Conservation (phyloP, 345 rosid genomes). For the Anacardium occidentale region DNA sequence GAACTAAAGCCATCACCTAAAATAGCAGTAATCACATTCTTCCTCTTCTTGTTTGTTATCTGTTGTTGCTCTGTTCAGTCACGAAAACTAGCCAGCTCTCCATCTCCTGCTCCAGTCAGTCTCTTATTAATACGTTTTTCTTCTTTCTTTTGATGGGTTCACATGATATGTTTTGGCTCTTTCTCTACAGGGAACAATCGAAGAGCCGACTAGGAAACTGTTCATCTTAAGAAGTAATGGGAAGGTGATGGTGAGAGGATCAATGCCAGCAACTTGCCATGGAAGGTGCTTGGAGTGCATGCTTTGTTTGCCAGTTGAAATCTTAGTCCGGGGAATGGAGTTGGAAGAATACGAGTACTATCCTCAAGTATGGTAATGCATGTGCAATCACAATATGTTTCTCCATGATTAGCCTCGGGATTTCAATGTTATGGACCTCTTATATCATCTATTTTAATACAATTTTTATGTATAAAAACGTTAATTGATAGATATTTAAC, state of each 20-base stretch:
- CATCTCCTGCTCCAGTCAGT: no score
- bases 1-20: no score
- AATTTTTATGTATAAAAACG: no score
- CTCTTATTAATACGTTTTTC: no score
- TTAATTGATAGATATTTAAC: no score
- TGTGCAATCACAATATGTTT: slow-evolving; percentile 4
- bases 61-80: no score
- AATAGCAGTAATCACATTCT: no score
- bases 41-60: no score
- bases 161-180: no score
- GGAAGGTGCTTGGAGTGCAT: slow-evolving; percentile 19
- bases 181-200: neutral
- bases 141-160: no score
- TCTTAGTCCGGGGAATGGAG: slow-evolving; percentile 17
- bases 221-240: neutral
- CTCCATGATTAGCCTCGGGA: slow-evolving; percentile 9
- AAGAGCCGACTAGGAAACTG: neutral
- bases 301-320: slow-evolving; percentile 19
- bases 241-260: slow-evolving; percentile 8
- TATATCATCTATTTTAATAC: no score
- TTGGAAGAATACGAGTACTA: slow-evolving; percentile 10
- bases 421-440: neutral
- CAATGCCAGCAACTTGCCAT: slow-evolving; percentile 15
- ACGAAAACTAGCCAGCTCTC: no score
- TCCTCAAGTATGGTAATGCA: slow-evolving; percentile 21